Conservation (phyloP, 2,329 filamentous ascomycete species). For the Fusarium sp. region DNA sequence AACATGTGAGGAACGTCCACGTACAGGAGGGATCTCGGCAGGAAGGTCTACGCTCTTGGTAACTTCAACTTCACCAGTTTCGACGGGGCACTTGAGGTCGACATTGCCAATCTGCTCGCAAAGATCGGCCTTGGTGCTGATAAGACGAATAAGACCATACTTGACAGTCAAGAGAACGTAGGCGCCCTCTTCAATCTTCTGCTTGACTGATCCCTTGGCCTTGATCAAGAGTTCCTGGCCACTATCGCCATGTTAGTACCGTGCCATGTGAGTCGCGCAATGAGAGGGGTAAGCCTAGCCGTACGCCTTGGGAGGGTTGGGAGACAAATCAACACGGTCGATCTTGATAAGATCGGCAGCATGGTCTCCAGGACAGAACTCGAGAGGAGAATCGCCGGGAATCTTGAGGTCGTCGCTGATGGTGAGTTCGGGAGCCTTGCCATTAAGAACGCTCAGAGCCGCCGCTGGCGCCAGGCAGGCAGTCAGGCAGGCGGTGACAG, state of each 20-base stretch:
- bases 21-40: constrained; percentile 85
- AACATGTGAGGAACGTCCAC: constrained; percentile 51
- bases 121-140: constrained; percentile 83
- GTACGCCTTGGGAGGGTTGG: constrained; percentile 90
- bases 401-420: constrained; percentile 70
- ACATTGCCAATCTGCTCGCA: constrained; percentile 92
- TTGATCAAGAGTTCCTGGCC: constrained; percentile 81
- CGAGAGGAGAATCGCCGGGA: constrained; percentile 85
- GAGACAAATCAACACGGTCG: constrained; percentile 79
- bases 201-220: constrained; percentile 78
- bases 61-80: constrained; percentile 79
- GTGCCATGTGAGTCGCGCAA: neutral
- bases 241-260: constrained; percentile 60
- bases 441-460: constrained; percentile 56
- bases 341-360: constrained; percentile 78
- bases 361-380: constrained; percentile 77
- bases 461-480: constrained; percentile 58
- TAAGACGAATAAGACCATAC: constrained; percentile 90
- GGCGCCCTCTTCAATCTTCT: constrained; percentile 80
- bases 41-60: constrained; percentile 88
- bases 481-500: constrained; percentile 59
- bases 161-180: constrained; percentile 88
- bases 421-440: constrained; percentile 52
- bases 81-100: constrained; percentile 87
- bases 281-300: constrained; percentile 51